phyloP scores from a whole-genome alignment of 176 grass and related monocot genomes.

The Carex pumila region DNA sequence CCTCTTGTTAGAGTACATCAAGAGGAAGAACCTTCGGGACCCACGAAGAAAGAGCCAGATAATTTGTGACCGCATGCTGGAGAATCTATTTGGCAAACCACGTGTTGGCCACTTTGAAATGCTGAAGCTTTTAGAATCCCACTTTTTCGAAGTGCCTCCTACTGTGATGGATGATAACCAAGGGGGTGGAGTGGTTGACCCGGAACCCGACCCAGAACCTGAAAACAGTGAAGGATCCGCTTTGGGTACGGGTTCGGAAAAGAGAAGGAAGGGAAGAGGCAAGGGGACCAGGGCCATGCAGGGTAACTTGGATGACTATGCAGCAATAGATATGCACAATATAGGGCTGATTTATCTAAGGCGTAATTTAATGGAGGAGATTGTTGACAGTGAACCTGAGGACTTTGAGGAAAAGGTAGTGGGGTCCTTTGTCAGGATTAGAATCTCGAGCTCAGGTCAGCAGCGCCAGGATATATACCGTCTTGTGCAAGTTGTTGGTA shows the following conservation, averaged over 20 bases:
- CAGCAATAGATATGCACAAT: conserved; percentile 89
- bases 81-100: conserved; percentile 64
- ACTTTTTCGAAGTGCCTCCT: conserved; percentile 62
- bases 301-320: conserved; percentile 86
- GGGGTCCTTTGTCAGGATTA: conserved; percentile 98
- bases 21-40: conserved; percentile 70
- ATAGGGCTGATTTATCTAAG: conserved; percentile 82
- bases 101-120: conserved; percentile 96
- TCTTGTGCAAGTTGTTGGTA: conserved; percentile 97
- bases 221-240: conserved; percentile 67
- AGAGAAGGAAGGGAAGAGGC: conserved; percentile 60
- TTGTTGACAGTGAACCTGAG: conserved; percentile 50
- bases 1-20: conserved; percentile 80
- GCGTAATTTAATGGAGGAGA: conserved; percentile 94
- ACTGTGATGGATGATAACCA: conserved; percentile 62
- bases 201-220: conserved; percentile 68
- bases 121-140: conserved; percentile 98
- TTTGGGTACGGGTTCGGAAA: conserved; percentile 48
- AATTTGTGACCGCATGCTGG: conserved; percentile 80
- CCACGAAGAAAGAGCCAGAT: conserved; percentile 78
- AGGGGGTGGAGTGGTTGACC: conserved; percentile 86
- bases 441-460: conserved; percentile 62
- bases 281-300: conserved; percentile 43
- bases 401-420: conserved; percentile 67
- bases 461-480: conserved; percentile 96